These are phyloP conservation scores for Aspergillus sp. DNA, from an alignment of 2,329 filamentous ascomycete species.

Conservation along the genomic window DNA sequence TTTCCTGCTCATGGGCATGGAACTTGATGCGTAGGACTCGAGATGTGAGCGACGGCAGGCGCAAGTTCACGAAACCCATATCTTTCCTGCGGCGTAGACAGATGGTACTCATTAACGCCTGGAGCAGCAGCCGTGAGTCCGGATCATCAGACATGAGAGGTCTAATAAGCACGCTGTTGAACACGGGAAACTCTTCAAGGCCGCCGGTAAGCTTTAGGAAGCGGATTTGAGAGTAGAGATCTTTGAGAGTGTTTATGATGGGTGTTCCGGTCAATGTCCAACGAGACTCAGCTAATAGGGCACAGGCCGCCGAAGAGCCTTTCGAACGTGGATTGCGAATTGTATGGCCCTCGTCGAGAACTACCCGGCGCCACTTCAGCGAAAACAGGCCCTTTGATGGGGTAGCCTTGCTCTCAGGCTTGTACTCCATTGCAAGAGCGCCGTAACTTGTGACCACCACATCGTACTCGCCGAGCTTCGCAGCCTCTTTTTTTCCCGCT, in stretches of 20 bases:
- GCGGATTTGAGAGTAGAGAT: slow-evolving; percentile 77
- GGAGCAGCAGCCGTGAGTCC: slow-evolving; percentile 67
- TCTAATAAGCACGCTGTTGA: slow-evolving; percentile 72
- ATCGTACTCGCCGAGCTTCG: slow-evolving; percentile 68
- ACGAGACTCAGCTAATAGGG: slow-evolving; percentile 69
- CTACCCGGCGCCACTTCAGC: slow-evolving; percentile 75
- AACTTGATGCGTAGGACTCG: slow-evolving; percentile 78
- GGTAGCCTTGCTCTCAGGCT: slow-evolving; percentile 51
- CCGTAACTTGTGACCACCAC: slow-evolving; percentile 87
- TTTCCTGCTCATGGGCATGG: slow-evolving; percentile 71
- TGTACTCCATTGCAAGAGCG: slow-evolving; percentile 70
- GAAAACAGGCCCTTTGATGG: slow-evolving; percentile 62
- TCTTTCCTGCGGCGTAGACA: slow-evolving; percentile 83
- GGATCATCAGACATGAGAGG: slow-evolving; percentile 65
- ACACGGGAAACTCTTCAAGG: slow-evolving; percentile 72
- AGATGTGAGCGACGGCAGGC: slow-evolving; percentile 75
- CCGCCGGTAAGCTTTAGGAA: slow-evolving; percentile 79
- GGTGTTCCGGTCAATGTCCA: slow-evolving; percentile 84
- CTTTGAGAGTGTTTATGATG: slow-evolving; percentile 80
- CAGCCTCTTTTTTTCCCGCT: slow-evolving; percentile 58
- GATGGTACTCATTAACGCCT: slow-evolving; percentile 77
- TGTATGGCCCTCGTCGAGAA: slow-evolving; percentile 81
- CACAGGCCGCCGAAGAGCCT: slow-evolving; percentile 69
- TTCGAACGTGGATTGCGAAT: slow-evolving; percentile 80
- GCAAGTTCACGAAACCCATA: slow-evolving; percentile 84